Evolutionary conservation across 2,329 filamentous ascomycete genomes (phyloP).

Genomic region (Stagonosporopsis tanaceti): DNA sequence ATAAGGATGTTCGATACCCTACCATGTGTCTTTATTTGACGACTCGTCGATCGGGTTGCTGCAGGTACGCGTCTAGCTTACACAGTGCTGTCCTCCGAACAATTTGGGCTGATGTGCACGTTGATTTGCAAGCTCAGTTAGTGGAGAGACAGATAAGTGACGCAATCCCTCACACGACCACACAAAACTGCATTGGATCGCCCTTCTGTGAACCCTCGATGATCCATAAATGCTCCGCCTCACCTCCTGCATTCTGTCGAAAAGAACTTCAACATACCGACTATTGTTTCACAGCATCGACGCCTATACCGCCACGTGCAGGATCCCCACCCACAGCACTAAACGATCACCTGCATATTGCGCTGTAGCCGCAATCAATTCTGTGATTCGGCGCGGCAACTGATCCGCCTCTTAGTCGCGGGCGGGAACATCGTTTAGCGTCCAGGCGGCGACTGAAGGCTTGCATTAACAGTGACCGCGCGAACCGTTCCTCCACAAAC

Average conservation of each 20-base stretch:
- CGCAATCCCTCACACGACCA: constrained; percentile 18
- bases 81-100: neutral
- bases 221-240: neutral
- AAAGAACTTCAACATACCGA: neutral
- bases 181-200: neutral
- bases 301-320: constrained; percentile 27
- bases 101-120: neutral
- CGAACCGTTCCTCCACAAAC: constrained; percentile 33
- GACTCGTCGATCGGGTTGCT: constrained; percentile 6
- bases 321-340: constrained; percentile 30
- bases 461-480: constrained; percentile 29
- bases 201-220: no score
- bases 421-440: constrained; percentile 18
- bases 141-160: constrained; percentile 10
- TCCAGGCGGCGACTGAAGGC: constrained; percentile 23
- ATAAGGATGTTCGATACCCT: constrained; percentile 1
- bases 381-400: constrained; percentile 32
- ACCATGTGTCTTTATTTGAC: neutral
- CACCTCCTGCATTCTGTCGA: neutral
- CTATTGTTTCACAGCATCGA: constrained; percentile 6
- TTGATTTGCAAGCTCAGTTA: constrained; percentile 1
- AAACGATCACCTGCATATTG: constrained; percentile 33
- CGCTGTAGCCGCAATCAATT: constrained; percentile 25
- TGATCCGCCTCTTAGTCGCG: constrained; percentile 30
- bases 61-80: constrained; percentile 19